Percentiles rank a stretch among this genome's conserved stretches.
phyloP scores from a whole-genome alignment of 2,329 filamentous ascomycete genomes.

The Xylaria sp. region DNA sequence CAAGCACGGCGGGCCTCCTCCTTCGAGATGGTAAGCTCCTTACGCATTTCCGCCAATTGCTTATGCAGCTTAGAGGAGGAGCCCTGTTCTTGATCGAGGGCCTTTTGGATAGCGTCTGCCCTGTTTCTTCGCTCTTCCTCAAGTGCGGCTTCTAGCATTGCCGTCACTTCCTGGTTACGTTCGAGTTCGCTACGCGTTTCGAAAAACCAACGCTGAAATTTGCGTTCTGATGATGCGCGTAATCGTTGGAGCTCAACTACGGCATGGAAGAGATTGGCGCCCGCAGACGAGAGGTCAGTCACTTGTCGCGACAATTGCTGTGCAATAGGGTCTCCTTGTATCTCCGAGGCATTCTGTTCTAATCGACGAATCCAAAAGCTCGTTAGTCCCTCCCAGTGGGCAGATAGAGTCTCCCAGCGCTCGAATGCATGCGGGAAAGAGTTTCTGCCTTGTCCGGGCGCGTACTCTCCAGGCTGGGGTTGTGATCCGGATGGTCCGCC shows the following conservation, averaged over 20 bases:
- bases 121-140: slow-evolving; percentile 77
- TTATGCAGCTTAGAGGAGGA: slow-evolving; percentile 78
- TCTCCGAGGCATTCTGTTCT: slow-evolving; percentile 88
- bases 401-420: slow-evolving; percentile 95
- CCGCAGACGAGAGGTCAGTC: slow-evolving; percentile 95
- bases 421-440: slow-evolving; percentile 97
- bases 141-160: slow-evolving; percentile 80
- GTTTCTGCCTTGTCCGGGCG: slow-evolving; percentile 61
- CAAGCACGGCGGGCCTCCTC: slow-evolving; percentile 95
- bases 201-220: slow-evolving; percentile 99
- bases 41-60: slow-evolving; percentile 87
- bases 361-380: slow-evolving; percentile 96
- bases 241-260: slow-evolving; percentile 95
- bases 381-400: slow-evolving; percentile 97
- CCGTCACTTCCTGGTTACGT: slow-evolving; percentile 82
- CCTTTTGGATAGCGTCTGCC: slow-evolving; percentile 73
- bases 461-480: slow-evolving; percentile 51
- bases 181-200: slow-evolving; percentile 92
- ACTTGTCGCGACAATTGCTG: slow-evolving; percentile 93
- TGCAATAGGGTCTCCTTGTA: slow-evolving; percentile 83
- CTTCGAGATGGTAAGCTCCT: slow-evolving; percentile 93
- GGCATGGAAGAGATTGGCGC: slow-evolving; percentile 96
- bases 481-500: slow-evolving; percentile 51
- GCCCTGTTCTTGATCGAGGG: slow-evolving; percentile 74
- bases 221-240: slow-evolving; percentile 93